Conservation (phyloP, 805 yeast genomes). For the Starmera dryadoides region DNA sequence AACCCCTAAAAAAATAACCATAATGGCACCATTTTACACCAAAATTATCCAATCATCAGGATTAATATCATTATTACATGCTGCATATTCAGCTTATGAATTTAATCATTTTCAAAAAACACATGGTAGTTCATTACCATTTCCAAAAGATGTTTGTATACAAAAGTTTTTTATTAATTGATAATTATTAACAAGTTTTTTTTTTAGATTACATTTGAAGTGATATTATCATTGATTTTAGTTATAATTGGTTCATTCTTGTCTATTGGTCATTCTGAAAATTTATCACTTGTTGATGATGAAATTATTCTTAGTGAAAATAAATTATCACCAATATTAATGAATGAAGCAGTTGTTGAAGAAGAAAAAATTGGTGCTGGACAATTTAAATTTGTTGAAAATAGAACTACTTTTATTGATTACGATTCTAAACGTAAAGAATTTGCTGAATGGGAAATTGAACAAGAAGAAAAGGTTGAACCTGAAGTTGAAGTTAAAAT, state of each 20-base stretch:
- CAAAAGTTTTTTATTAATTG: no score
- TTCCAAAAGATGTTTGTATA: slow-evolving; percentile 35
- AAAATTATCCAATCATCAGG: background rate
- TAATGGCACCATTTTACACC: background rate
- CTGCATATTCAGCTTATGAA: slow-evolving; percentile 49
- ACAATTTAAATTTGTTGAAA: slow-evolving; percentile 40
- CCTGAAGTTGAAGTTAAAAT: background rate
- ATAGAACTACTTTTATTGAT: slow-evolving; percentile 46
- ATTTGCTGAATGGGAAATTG: slow-evolving; percentile 20
- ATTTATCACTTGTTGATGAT: slow-evolving; percentile 20
- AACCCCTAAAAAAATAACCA: no score
- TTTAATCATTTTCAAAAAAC: slow-evolving; percentile 31
- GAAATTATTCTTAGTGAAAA: slow-evolving; percentile 23
- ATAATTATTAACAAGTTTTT: background rate
- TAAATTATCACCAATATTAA: slow-evolving; percentile 38
- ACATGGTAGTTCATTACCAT: slow-evolving; percentile 7
- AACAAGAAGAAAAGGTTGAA: background rate
- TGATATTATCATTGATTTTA: slow-evolving; percentile 37
- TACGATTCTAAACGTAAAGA: slow-evolving; percentile 36
- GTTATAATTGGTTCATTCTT: slow-evolving; percentile 31
- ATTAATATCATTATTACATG: slow-evolving; percentile 31
- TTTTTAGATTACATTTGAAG: slow-evolving; percentile 38
- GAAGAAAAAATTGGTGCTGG: slow-evolving; percentile 40
- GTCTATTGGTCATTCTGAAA: slow-evolving; percentile 21
- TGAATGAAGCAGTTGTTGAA: slow-evolving; percentile 39